Evolutionary conservation across 2,329 filamentous ascomycete genomes (phyloP), one percentile per base, ranked within the genome.

Genomic region (Biscogniauxia mediterranea): DNA sequence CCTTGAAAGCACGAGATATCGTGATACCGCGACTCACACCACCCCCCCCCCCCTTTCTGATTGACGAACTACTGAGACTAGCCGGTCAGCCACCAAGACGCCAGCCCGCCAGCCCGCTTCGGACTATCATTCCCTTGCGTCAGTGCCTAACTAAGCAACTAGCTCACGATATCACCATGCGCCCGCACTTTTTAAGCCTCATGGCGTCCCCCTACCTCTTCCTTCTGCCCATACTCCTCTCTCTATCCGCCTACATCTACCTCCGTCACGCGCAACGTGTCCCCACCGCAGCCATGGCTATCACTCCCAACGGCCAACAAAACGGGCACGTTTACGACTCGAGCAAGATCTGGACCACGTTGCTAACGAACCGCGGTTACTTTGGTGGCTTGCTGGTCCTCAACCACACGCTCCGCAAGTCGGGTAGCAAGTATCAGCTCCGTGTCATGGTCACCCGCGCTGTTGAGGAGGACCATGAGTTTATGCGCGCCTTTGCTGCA

Each of bases 261-360:
- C 52, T 54, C 38, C 38, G 17, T 15, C 38, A 46, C 38, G 38
- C 38, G 13, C 13, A 46, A 17, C 38, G 38, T 7, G 11, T n/a
- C 38, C 38, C 38, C 38, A 11, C 13, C 38, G 38, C 13, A 46
- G 38, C 38, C 13, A 46, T 46, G 38, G 38, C 38, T 2, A 46
- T 46, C 11, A 9, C 28, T 32, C 28, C 11, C 7, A 32, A 32
- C 28, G 28, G 11, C 1, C 28, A 32, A 6, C 3, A 32, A 32
- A 32, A 5, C 15, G 15, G 56, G 55, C 55, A 55, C 38, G 56
- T 57, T 19, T 73, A 71, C 53, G 69, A 73, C 64, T 67, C 69
- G 61, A 72, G 67, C 53, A 72, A 70, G 67, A 73, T 73, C 62
- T 73, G 71, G 71, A 73, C 71, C 53, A 73, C 71, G 7, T 68